These are phyloP conservation scores for Vinca minor DNA, from an alignment of 257 asterid species.

Conservation along the genomic window DNA sequence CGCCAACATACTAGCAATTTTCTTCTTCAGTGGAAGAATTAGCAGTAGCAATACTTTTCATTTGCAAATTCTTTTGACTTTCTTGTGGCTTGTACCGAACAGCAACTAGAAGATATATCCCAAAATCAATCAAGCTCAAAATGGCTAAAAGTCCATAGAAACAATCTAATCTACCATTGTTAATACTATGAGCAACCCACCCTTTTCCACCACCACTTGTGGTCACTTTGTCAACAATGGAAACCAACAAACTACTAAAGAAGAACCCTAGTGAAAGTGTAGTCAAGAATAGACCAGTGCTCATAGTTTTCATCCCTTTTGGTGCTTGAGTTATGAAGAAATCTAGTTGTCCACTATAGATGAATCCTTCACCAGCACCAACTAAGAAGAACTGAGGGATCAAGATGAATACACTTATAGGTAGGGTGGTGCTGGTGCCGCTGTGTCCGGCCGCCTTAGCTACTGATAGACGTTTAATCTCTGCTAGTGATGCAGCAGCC, in stretches of 20 bases:
- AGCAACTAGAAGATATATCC: slow-evolving; percentile 26
- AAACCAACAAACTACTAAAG: slow-evolving; percentile 28
- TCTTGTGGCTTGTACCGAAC: slow-evolving; percentile 20
- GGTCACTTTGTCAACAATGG: slow-evolving; percentile 27
- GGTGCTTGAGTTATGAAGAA: slow-evolving; percentile 43
- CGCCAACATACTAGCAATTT: slow-evolving; percentile 13
- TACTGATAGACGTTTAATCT: slow-evolving; percentile 24
- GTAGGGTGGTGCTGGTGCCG: slow-evolving; percentile 12
- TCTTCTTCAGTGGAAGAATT: slow-evolving; percentile 11
- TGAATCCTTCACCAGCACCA: slow-evolving; percentile 38
- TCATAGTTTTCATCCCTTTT: slow-evolving; percentile 41
- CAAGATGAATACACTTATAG: slow-evolving; percentile 27
- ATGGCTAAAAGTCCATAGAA: slow-evolving; percentile 32
- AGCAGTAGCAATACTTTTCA: background rate
- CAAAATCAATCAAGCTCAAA: slow-evolving; percentile 26
- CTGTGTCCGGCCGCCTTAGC: slow-evolving; percentile 10
- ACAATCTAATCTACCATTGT: slow-evolving; percentile 28
- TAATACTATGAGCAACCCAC: slow-evolving; percentile 33
- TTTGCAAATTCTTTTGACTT: slow-evolving; percentile 8
- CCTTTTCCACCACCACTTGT: slow-evolving; percentile 15
- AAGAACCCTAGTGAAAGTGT: slow-evolving; percentile 33
- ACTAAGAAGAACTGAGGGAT: slow-evolving; percentile 40
- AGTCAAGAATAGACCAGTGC: slow-evolving; percentile 34
- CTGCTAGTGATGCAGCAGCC: slow-evolving; percentile 35
- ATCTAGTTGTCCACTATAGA: slow-evolving; percentile 35